Conservation (phyloP, 495 filamentous ascomycete species). For the Aspergillus incahuasiensis region DNA sequence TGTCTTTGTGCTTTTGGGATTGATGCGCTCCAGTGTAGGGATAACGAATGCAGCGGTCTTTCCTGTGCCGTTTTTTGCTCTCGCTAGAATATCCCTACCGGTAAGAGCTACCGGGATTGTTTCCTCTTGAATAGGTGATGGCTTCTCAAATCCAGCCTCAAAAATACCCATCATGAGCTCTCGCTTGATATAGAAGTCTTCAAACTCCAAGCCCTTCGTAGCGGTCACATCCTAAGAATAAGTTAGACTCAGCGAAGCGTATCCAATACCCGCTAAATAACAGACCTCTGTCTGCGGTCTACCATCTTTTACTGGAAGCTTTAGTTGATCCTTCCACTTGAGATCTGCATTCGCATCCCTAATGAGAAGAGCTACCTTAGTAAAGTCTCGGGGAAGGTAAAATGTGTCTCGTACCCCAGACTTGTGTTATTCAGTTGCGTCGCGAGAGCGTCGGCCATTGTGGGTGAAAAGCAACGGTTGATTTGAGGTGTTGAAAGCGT, state of each 20-base stretch:
- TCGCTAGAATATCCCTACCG: constrained; percentile 89
- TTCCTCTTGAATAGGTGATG: constrained; percentile 98
- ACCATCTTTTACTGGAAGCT: constrained; percentile 74
- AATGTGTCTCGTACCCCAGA: constrained; percentile 52
- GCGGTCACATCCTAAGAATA: constrained; percentile 81
- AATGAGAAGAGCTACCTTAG: constrained; percentile 14
- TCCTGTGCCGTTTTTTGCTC: constrained; percentile 97
- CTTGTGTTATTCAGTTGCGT: constrained; percentile 68
- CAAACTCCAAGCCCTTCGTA: constrained; percentile 95
- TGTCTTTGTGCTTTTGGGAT: constrained; percentile 90
- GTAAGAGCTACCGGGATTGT: constrained; percentile 94
- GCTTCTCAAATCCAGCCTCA: constrained; percentile 97
- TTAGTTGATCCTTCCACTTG: constrained; percentile 75
- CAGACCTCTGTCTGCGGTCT: constrained; percentile 90
- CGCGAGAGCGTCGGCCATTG: constrained; percentile 58
- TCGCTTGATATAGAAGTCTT: constrained; percentile 91
- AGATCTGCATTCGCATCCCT: constrained; percentile 54
- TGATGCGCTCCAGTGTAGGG: constrained; percentile 89
- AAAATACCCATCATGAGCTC: constrained; percentile 98
- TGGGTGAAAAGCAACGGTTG: constrained; percentile 15
- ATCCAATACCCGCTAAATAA: constrained; percentile 11
- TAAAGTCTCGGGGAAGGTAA: constrained; percentile 8
- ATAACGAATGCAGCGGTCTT: constrained; percentile 99
- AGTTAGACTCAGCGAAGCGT: constrained; percentile 14
- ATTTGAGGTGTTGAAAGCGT: background rate